Percentiles rank a stretch among this genome's conserved stretches.
Evolutionary conservation across 257 asterid species (phyloP).

Genomic region (Cruciata laevipes): DNA sequence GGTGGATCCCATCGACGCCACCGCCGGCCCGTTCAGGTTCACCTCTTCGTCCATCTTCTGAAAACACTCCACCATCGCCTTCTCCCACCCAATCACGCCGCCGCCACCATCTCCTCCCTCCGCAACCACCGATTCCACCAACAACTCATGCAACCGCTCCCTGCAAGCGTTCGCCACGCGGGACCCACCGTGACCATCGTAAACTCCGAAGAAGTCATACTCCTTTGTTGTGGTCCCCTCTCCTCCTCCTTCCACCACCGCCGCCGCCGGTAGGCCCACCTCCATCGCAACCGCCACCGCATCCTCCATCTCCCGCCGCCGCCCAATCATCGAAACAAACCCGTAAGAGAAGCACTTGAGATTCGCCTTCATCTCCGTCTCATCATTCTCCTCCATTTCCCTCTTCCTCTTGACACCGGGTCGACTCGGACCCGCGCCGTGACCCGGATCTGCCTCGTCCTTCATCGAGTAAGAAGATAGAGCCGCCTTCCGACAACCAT

Average conservation of each 20-base stretch:
- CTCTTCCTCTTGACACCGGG: slow-evolving; percentile 4
- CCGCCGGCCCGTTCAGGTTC: slow-evolving; percentile 30
- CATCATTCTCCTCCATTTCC: not conserved
- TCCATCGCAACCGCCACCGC: slow-evolving; percentile 50
- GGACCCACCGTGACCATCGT: slow-evolving; percentile 77
- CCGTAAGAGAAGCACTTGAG: slow-evolving; percentile 32
- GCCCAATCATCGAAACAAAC: slow-evolving; percentile 42
- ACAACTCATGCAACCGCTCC: slow-evolving; percentile 39
- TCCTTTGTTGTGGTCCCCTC: slow-evolving; percentile 22
- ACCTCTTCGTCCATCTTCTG: slow-evolving; percentile 60
- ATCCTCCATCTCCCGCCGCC: slow-evolving; percentile 77
- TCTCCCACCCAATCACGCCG: slow-evolving; percentile 34
- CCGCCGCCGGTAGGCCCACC: slow-evolving; percentile 25
- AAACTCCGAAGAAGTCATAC: slow-evolving; percentile 58
- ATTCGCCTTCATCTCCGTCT: slow-evolving; percentile 4
- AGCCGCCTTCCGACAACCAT: not conserved
- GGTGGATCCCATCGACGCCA: slow-evolving; percentile 59
- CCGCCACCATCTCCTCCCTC: slow-evolving; percentile 5
- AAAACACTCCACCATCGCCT: slow-evolving; percentile 47
- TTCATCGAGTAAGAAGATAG: not conserved
- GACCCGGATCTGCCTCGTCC: not conserved
- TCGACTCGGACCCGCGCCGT: not conserved
- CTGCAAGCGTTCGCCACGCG: slow-evolving; percentile 57
- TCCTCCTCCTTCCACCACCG: not conserved
- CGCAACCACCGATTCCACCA: slow-evolving; percentile 14